Evolutionary conservation across 1,284 basidiomycete species (phyloP).

Genomic region (Apiotrichum veenhuisii): DNA sequence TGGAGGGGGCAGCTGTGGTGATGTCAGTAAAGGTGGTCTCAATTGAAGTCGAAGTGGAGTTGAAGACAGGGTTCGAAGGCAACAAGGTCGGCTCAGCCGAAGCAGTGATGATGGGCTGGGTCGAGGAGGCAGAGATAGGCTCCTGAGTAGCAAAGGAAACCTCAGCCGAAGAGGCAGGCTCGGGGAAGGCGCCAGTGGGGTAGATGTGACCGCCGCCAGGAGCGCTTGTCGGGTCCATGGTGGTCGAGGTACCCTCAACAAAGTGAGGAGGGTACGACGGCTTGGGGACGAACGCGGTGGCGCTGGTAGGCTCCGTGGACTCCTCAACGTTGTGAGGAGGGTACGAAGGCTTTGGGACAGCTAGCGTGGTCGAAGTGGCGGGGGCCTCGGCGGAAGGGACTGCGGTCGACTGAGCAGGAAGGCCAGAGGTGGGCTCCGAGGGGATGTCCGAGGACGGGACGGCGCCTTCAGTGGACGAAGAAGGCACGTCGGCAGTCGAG

Average conservation of each 20-base stretch:
- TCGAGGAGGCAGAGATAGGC: neutral
- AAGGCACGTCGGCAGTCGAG: neutral
- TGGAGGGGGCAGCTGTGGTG: neutral
- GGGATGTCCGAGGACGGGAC: slow-evolving; percentile 2
- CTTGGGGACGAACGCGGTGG: neutral
- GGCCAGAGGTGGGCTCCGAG: neutral
- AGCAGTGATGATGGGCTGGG: neutral
- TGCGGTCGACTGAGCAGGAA: neutral
- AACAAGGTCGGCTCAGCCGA: neutral
- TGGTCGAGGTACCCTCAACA: neutral
- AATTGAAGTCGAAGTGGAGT: neutral
- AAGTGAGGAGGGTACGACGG: slow-evolving; percentile 3
- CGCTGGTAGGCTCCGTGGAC: neutral
- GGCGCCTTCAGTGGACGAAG: neutral
- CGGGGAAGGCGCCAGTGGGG: neutral
- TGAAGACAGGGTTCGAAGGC: neutral
- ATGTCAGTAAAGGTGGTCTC: slow-evolving; percentile 1
- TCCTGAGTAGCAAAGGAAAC: neutral
- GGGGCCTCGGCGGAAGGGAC: slow-evolving; percentile 1
- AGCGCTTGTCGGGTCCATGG: neutral
- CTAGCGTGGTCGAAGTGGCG: neutral
- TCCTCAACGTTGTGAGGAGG: neutral
- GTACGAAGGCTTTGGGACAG: neutral
- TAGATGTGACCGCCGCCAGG: neutral
- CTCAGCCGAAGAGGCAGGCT: slow-evolving; percentile 3